Base-by-base conservation (phyloP, 352 stramenopile genomes). In the Globisporangium uncinulatum region DNA sequence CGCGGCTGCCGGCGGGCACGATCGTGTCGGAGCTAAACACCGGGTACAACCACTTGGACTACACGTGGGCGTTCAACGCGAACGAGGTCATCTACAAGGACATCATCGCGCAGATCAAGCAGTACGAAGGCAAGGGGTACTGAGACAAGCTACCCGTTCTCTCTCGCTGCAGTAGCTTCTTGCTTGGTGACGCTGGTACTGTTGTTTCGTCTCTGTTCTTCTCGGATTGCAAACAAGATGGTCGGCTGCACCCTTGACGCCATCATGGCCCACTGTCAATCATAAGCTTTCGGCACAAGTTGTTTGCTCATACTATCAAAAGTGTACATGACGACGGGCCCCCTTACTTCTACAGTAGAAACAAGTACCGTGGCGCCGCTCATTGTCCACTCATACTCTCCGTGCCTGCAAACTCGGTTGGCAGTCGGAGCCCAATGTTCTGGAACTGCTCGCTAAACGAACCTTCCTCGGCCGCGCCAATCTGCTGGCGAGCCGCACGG, bases 1-100 rank as follows among this genome's bases (percentile, higher is more conserved):
- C n/a, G n/a, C n/a, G n/a, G 44, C 59, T 89, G 15, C 79, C 70
- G 7, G 61, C 51, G 10, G 69, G 74, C 36, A 85, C 74, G 13
- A 74, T 86, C 53, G 45, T 89, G 41, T 70, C 59, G 47, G 74
- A 87, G 53, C 67, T 62, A 59, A 71, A 60, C 45, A 58, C 81
- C 46, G 32, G 55, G 60, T 86, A 77, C 64, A 86, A 83, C 59
- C 76, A 87, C 65, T 54, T 89, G 42, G 79, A 89, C 66, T 89
- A 80, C 62, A 86, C 74, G 29, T 89, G 79, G 79, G 73, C 66
- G n/a, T 76, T 67, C 64, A 83, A 86, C 41, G 73, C 68, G 32
- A 68, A 68, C 37, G 69, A 82, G 31, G 56, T 73, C 21, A 67
- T 89, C 51, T 89, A 89, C 59, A 47, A 74, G 58, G 63, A 82